Percentiles rank a stretch among this genome's conserved stretches.
Evolutionary conservation across 2,329 filamentous ascomycete species (phyloP).

Genomic region (Fusarium sp.): DNA sequence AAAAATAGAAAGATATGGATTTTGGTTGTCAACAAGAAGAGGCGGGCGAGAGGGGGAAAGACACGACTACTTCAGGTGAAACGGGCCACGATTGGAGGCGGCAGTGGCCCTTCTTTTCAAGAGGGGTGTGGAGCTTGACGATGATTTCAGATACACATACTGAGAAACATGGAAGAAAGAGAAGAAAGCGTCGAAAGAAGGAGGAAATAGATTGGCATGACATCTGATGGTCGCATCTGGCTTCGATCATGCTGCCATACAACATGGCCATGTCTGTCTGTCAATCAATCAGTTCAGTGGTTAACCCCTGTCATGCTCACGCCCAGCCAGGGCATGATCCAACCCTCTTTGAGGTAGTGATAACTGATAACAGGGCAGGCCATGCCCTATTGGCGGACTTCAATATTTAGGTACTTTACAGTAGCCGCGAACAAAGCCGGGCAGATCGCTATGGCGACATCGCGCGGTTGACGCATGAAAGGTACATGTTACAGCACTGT

Average conservation of each 20-base stretch:
- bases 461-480: conserved; percentile 36
- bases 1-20: conserved; percentile 22
- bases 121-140: conserved; percentile 34
- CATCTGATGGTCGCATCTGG: conserved; percentile 45
- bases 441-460: conserved; percentile 33
- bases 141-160: conserved; percentile 23
- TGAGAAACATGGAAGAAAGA: conserved; percentile 6
- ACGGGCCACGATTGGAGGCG: conserved; percentile 38
- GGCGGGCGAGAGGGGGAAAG: conserved; percentile 18
- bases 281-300: conserved; percentile 30
- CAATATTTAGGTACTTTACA: not conserved
- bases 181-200: conserved; percentile 8
- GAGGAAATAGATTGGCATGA: conserved; percentile 33
- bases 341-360: conserved; percentile 38
- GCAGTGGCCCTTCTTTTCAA: conserved; percentile 35
- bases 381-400: conserved; percentile 26
- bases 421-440: conserved; percentile 28
- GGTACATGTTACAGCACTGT: conserved; percentile 1
- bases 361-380: conserved; percentile 38
- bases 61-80: conserved; percentile 7
- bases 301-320: conserved; percentile 27
- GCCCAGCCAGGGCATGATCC: conserved; percentile 34
- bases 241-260: conserved; percentile 33
- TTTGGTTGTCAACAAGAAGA: conserved; percentile 7
- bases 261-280: conserved; percentile 5